Conservation (phyloP, 169 alveolate species). For the Plasmodium yoelii region DNA sequence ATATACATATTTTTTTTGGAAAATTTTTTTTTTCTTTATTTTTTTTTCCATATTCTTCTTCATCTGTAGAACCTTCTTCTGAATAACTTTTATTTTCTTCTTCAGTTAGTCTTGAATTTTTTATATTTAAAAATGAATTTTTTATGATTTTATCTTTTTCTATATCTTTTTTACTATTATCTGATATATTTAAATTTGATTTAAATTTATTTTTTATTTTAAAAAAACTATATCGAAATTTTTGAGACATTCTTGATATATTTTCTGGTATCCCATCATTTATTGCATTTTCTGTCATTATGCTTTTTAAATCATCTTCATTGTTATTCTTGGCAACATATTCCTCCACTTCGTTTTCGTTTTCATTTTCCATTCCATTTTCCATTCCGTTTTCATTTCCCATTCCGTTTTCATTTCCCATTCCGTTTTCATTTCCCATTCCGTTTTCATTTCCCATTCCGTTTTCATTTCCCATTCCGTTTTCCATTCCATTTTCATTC, state of each 20-base stretch:
- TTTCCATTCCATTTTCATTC: no score
- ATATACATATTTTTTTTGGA: slow-evolving; percentile 59
- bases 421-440: no score
- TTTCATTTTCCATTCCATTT: background rate
- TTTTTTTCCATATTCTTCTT: slow-evolving; percentile 62
- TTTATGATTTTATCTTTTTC: slow-evolving; percentile 50
- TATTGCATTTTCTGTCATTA: slow-evolving; percentile 12
- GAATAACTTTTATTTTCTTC: slow-evolving; percentile 18
- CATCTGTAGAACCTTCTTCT: slow-evolving; percentile 9
- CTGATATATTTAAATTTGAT: slow-evolving; percentile 36
- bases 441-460: no score
- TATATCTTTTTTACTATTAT: slow-evolving; percentile 11
- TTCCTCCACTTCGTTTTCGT: no score
- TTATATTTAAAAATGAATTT: slow-evolving; percentile 50
- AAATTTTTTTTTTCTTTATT: background rate
- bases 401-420: background rate
- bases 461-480: background rate
- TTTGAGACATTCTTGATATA: slow-evolving; percentile 34
- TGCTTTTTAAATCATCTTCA: slow-evolving; percentile 15
- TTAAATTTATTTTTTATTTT: slow-evolving; percentile 55
- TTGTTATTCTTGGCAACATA: background rate
- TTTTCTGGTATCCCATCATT: slow-evolving; percentile 12
- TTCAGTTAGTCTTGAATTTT: slow-evolving; percentile 28
- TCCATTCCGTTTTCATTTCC: background rate
- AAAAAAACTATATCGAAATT: slow-evolving; percentile 67